These are phyloP conservation scores for Diversispora epigaea DNA, from an alignment of 192 early-diverging fungal genomes.

Conservation along the genomic window DNA sequence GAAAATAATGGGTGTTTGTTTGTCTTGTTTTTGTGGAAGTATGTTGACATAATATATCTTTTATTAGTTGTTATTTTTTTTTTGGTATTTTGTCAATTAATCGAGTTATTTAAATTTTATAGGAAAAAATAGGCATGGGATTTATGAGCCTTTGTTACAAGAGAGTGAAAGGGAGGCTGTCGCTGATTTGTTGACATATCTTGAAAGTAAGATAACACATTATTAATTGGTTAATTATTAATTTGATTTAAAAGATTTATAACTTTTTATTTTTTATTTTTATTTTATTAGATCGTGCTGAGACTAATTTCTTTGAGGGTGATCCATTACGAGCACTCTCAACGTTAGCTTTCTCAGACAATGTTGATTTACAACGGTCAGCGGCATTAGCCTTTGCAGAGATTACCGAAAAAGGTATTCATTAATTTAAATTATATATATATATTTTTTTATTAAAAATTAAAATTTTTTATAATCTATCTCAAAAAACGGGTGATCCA, in stretches of 20 bases:
- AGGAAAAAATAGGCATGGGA: slow-evolving; percentile 37
- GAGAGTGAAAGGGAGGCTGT: slow-evolving; percentile 72
- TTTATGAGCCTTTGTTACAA: slow-evolving; percentile 66
- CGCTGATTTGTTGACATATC: slow-evolving; percentile 61
- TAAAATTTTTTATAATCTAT: background rate
- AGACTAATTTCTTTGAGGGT: slow-evolving; percentile 82
- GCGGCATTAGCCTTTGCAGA: slow-evolving; percentile 88
- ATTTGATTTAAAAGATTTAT: background rate
- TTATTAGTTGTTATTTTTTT: background rate
- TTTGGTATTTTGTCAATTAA: background rate
- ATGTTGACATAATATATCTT: background rate
- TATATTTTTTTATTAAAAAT: slow-evolving; percentile 7
- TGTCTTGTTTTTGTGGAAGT: slow-evolving; percentile 26
- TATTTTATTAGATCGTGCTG: slow-evolving; percentile 60
- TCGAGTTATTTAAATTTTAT: background rate
- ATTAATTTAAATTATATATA: slow-evolving; percentile 3
- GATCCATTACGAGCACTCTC: slow-evolving; percentile 77
- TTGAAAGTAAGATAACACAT: slow-evolving; percentile 56
- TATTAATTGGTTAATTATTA: slow-evolving; percentile 1
- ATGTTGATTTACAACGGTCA: slow-evolving; percentile 81
- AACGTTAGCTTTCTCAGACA: slow-evolving; percentile 81
- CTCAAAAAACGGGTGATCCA: slow-evolving; percentile 16
- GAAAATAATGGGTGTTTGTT: slow-evolving; percentile 23
- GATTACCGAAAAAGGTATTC: slow-evolving; percentile 78
- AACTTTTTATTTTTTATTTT: background rate